Conservation (phyloP, 148 eudicot species). For the Chenopodium formosanum region DNA sequence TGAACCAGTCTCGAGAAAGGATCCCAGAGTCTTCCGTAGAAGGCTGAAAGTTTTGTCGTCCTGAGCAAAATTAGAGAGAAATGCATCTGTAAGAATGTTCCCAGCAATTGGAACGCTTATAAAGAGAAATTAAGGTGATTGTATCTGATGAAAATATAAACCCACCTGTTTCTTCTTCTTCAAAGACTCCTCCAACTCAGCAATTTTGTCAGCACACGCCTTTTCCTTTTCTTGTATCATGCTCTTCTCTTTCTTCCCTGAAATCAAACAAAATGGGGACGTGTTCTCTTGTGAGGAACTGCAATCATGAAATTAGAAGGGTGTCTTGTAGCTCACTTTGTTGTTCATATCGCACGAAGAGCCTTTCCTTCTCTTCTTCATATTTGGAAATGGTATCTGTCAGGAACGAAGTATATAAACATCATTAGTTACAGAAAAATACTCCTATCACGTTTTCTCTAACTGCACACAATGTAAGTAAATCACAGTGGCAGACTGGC, state of each 20-base stretch:
- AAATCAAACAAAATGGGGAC: background rate
- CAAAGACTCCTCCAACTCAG: constrained; percentile 62
- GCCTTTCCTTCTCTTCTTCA: constrained; percentile 88
- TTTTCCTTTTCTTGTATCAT: constrained; percentile 61
- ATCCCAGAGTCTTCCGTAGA: constrained; percentile 70
- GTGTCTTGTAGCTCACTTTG: constrained; percentile 49
- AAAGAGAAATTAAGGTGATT: background rate
- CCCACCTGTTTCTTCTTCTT: constrained; percentile 67
- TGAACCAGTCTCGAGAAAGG: constrained; percentile 72
- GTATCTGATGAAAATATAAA: background rate
- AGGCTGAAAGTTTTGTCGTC: constrained; percentile 83
- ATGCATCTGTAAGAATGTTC: background rate
- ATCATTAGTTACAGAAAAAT: background rate
- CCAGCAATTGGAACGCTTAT: background rate
- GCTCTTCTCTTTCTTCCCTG: constrained; percentile 78
- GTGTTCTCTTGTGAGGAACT: background rate
- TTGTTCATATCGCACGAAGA: constrained; percentile 71
- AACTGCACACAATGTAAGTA: background rate
- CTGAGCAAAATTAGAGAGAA: constrained; percentile 29
- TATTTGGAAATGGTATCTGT: constrained; percentile 68
- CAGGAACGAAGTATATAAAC: background rate
- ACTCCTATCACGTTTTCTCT: background rate
- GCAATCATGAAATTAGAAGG: constrained; percentile 5
- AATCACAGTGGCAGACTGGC: too few species aligned
- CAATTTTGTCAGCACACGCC: constrained; percentile 45